Evolutionary conservation across 1,284 basidiomycete species (phyloP).

Genomic region (Ganoderma boninense): DNA sequence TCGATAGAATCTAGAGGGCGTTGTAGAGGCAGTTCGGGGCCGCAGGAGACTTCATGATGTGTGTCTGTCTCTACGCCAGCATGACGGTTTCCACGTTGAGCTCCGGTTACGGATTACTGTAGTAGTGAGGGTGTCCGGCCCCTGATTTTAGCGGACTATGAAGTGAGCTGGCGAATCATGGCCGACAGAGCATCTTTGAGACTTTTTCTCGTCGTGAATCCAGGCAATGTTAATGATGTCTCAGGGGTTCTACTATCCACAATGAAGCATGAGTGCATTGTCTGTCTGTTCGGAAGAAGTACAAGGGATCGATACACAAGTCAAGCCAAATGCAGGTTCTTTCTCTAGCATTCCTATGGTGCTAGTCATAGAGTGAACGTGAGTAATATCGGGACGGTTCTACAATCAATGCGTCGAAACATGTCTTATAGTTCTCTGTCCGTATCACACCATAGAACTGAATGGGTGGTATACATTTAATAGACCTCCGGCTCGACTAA

Average conservation of each 20-base stretch:
- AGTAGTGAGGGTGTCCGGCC: not conserved
- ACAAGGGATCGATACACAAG: not conserved
- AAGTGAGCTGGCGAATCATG: not conserved
- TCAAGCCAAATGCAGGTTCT: not conserved
- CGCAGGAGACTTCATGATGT: not conserved
- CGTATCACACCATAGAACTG: not conserved
- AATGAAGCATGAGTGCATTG: not conserved
- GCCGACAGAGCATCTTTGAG: not conserved
- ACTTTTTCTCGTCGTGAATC: too few relatives aligned
- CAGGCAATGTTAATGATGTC: too few relatives aligned
- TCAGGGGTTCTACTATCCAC: too few relatives aligned
- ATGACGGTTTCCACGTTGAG: not conserved
- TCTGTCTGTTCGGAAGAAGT: not conserved
- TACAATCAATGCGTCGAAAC: too few relatives aligned
- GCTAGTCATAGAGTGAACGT: too few relatives aligned
- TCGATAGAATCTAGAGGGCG: not conserved
- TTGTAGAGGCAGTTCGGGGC: not conserved
- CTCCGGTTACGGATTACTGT: not conserved
- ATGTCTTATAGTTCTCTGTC: too few relatives aligned
- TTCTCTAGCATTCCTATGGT: not conserved
- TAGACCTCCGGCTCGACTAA: not conserved
- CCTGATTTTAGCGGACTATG: not conserved
- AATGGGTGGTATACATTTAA: not conserved
- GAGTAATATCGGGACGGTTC: too few relatives aligned
- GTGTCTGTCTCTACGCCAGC: not conserved